A percentile compares a stretch with the other conserved stretches of the same genome.
Conservation (phyloP, 164 flowering plant genomes). For the Warburgia ugandensis region DNA sequence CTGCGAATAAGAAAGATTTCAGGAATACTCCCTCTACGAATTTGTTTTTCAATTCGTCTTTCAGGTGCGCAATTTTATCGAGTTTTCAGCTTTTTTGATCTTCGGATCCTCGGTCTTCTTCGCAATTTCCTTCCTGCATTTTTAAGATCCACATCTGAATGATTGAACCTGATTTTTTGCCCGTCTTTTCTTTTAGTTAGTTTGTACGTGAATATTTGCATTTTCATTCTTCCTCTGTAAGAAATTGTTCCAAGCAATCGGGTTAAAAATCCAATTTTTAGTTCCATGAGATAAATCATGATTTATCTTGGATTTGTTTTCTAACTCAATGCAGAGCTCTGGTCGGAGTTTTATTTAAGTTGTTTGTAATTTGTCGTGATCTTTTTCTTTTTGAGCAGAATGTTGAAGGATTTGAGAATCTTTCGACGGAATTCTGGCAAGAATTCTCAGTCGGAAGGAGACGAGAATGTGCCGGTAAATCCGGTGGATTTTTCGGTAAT, state of each 20-base stretch:
- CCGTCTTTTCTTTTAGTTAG: background rate
- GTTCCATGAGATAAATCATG: no score
- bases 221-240: no score
- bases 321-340: no score
- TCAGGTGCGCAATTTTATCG: constrained; percentile 1
- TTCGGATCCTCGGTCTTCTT: constrained; percentile 1
- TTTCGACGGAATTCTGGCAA: constrained; percentile 50
- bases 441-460: constrained; percentile 42
- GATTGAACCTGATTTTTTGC: no score
- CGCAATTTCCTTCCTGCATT: background rate
- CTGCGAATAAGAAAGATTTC: constrained; percentile 7
- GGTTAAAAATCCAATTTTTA: no score
- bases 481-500: constrained; percentile 21
- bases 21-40: constrained; percentile 7
- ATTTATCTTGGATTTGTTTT: no score
- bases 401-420: constrained; percentile 72
- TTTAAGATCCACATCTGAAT: no score
- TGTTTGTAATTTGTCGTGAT: background rate
- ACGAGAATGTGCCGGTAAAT: constrained; percentile 66
- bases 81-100: background rate
- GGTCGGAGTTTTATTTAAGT: background rate
- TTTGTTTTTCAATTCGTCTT: constrained; percentile 13
- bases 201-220: no score
- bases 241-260: no score
- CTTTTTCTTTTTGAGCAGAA: constrained; percentile 25